phyloP scores from a whole-genome alignment of 352 stramenopile genomes.

The Blastocystis sp. region DNA sequence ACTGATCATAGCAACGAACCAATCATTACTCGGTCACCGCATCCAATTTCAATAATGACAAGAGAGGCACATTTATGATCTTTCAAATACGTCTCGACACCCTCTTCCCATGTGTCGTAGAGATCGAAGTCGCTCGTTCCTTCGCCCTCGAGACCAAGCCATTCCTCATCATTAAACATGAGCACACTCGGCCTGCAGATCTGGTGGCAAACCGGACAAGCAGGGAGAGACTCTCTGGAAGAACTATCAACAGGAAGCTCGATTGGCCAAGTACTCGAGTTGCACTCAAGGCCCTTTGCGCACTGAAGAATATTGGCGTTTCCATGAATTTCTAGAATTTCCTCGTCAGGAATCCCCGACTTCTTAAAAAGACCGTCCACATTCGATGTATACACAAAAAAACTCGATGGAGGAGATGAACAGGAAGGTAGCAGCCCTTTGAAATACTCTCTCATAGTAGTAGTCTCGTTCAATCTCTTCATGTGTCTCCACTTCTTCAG shows the following conservation, averaged over 20 bases:
- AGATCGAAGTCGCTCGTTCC: slow-evolving; percentile 27
- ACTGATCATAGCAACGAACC: neutral
- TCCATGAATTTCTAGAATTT: slow-evolving; percentile 58
- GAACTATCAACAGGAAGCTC: neutral
- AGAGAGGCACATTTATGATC: slow-evolving; percentile 5
- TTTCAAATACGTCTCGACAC: slow-evolving; percentile 26
- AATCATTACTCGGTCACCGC: slow-evolving; percentile 20
- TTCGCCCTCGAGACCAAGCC: slow-evolving; percentile 1
- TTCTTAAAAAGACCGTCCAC: slow-evolving; percentile 55
- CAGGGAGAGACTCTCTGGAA: neutral
- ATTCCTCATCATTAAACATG: slow-evolving; percentile 62
- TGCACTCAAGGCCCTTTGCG: neutral
- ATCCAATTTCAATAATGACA: slow-evolving; percentile 54
- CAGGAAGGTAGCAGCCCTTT: neutral
- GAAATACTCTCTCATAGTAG: neutral
- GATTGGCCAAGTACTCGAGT: neutral
- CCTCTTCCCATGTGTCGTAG: slow-evolving; percentile 57
- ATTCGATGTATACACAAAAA: slow-evolving; percentile 59
- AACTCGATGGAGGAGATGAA: neutral
- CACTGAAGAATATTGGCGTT: slow-evolving; percentile 25
- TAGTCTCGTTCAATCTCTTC: neutral
- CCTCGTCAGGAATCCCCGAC: neutral
- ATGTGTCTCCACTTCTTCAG: slow-evolving; percentile 47
- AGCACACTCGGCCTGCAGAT: slow-evolving; percentile 25
- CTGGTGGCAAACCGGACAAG: neutral